Evolutionary conservation across 768 basidiomycete species (phyloP), one percentile per base, ranked within the genome.

Genomic region (Dentipellis sp.): DNA sequence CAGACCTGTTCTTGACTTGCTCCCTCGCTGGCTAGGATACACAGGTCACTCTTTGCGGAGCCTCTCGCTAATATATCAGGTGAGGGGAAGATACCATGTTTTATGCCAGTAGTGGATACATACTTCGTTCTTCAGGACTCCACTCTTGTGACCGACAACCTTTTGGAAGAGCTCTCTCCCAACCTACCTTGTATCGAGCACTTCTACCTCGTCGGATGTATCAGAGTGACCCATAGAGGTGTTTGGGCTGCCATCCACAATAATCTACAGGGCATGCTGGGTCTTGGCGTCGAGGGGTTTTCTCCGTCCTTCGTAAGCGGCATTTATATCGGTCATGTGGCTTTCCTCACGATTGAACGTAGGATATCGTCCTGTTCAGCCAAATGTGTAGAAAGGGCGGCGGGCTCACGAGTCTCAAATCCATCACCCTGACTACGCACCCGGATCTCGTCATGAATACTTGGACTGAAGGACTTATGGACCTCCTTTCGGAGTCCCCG

Each of bases 21-120:
- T 91, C 21, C 69, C 68, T 1, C 49, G 65, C 2, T 89, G 88
- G 88, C 65, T 81, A 11, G 63, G 63, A 10, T 55, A 65, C 9
- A 79, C 74, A 2, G 74, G 75, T 0, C 45, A 63, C 23, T 77
- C 74, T 2, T 71, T 91, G 50, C 74, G 72, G 23, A 80, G 72
- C 58, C 69, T 92, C 49, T 83, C 81, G 3, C 62, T 91, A 10
- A 77, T 89, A 50, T 91, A 87, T 68, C 85, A 83, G 75, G 89
- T 82, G 55, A 57, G 72, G 53, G 16, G 5, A 22, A 22, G 45
- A 50, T 16, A n/a, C 17, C 49, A 29, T 38, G 36, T 52, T 45
- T 12, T 7, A n/a, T 17, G 19, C 22, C 11, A 16, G 23, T 10
- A 49, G 22, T 49, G 16, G 38, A n/a, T n/a, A n/a, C 49, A 48